A percentile compares a stretch with the other conserved stretches of the same genome.
Evolutionary conservation across 768 basidiomycete species (phyloP).

Genomic region (Boletus rubropictus): DNA sequence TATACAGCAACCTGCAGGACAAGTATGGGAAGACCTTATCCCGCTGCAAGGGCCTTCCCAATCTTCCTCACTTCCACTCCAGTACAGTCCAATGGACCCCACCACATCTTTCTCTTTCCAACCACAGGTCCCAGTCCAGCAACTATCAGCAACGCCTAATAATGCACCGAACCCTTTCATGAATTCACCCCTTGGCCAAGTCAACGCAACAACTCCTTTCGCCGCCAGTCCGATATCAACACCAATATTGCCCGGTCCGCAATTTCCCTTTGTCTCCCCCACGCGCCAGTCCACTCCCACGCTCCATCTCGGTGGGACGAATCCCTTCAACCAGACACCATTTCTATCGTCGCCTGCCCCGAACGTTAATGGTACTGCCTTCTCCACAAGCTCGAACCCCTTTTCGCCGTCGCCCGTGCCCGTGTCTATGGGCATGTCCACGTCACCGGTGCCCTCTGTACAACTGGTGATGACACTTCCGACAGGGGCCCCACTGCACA

Average conservation of each 20-base stretch:
- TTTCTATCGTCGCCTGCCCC: background rate
- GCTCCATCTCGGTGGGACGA: slow-evolving; percentile 9
- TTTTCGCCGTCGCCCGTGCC: slow-evolving; percentile 10
- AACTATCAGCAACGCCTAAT: slow-evolving; percentile 1
- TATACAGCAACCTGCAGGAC: slow-evolving; percentile 20
- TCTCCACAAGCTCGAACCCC: slow-evolving; percentile 9
- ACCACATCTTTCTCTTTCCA: slow-evolving; percentile 11
- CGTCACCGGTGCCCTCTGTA: slow-evolving; percentile 5
- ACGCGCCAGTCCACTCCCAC: slow-evolving; percentile 12
- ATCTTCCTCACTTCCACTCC: slow-evolving; percentile 45
- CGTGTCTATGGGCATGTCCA: slow-evolving; percentile 2
- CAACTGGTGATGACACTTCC: slow-evolving; percentile 7
- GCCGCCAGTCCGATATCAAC: slow-evolving; percentile 6
- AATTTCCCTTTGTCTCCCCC: slow-evolving; percentile 5
- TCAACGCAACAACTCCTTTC: background rate
- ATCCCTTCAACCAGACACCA: slow-evolving; percentile 17
- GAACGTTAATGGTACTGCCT: background rate
- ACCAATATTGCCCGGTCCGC: background rate
- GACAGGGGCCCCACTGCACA: slow-evolving; percentile 5
- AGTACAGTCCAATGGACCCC: slow-evolving; percentile 15
- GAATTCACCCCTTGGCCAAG: slow-evolving; percentile 11
- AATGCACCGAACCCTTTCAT: slow-evolving; percentile 18
- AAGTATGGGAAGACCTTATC: slow-evolving; percentile 56
- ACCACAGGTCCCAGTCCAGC: slow-evolving; percentile 8
- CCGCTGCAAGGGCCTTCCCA: slow-evolving; percentile 39